phyloP scores from a whole-genome alignment of 371 early-diverging fungal species.

The Batkoa obscura region DNA sequence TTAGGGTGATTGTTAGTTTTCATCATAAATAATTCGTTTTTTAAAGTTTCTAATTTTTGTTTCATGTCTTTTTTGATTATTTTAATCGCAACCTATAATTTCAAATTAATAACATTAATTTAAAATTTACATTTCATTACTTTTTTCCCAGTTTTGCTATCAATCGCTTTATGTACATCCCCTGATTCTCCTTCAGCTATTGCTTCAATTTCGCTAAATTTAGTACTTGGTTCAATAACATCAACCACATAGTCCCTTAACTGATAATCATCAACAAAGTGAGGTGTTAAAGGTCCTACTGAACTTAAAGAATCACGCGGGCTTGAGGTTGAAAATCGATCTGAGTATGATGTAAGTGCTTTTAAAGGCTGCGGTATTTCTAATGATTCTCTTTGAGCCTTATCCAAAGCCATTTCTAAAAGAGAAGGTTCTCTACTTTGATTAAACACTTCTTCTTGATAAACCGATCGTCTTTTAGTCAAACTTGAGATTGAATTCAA shows the following conservation, averaged over 20 bases:
- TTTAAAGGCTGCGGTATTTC: neutral
- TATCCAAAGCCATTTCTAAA: neutral
- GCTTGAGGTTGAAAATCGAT: neutral
- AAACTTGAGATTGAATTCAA: neutral
- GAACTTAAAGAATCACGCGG: too few species aligned
- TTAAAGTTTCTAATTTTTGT: conserved; percentile 40
- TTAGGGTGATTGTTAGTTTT: conserved; percentile 45
- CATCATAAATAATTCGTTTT: conserved; percentile 49
- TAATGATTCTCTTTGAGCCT: neutral
- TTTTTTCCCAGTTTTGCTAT: conserved; percentile 18
- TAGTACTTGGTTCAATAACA: conserved; percentile 25
- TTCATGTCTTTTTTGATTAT: conserved; percentile 37
- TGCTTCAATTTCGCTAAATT: conserved; percentile 26
- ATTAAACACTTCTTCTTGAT: too few species aligned
- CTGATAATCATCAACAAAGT: conserved; percentile 20
- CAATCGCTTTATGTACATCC: conserved; percentile 41
- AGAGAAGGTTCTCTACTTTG: neutral
- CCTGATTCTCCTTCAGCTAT: conserved; percentile 70
- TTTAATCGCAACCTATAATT: conserved; percentile 48
- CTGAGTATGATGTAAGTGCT: neutral
- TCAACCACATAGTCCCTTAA: conserved; percentile 22
- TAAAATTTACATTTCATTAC: conserved; percentile 2
- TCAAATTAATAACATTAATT: neutral
- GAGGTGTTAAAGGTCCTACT: neutral
- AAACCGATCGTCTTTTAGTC: too few species aligned